Percentiles rank a stretch among this genome's conserved stretches.
Conservation (phyloP, 371 early-diverging fungal species). For the Blakeslea trispora region DNA sequence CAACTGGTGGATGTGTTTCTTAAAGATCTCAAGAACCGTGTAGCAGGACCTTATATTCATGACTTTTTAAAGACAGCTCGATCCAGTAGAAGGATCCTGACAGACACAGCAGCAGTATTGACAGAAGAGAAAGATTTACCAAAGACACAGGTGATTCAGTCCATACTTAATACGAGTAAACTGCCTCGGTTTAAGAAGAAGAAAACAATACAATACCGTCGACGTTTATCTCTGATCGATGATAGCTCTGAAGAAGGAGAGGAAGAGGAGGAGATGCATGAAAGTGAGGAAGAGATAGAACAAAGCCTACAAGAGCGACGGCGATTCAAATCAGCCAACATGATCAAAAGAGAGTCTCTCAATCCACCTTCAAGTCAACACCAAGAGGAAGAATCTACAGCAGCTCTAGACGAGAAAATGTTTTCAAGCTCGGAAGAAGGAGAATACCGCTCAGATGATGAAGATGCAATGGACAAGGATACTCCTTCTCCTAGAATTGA, state of each 20-base stretch:
- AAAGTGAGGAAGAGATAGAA: too few species aligned
- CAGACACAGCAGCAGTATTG: slow-evolving; percentile 4
- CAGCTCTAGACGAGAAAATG: background rate
- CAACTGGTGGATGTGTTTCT: slow-evolving; percentile 60
- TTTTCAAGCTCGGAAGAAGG: slow-evolving; percentile 30
- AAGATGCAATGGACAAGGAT: slow-evolving; percentile 16
- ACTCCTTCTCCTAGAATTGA: background rate
- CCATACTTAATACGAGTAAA: slow-evolving; percentile 21
- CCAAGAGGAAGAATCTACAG: slow-evolving; percentile 2
- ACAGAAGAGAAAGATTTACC: slow-evolving; percentile 2
- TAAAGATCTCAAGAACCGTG: slow-evolving; percentile 61
- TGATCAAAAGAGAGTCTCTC: background rate
- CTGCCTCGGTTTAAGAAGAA: slow-evolving; percentile 47
- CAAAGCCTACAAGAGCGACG: too few species aligned
- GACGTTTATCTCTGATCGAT: slow-evolving; percentile 2
- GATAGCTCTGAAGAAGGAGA: background rate
- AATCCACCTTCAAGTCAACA: background rate
- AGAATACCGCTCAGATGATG: slow-evolving; percentile 32
- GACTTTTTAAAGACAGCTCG: slow-evolving; percentile 51
- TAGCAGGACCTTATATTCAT: slow-evolving; percentile 57
- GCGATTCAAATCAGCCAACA: background rate
- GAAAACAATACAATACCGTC: background rate
- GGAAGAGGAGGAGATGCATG: background rate
- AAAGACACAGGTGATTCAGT: slow-evolving; percentile 17
- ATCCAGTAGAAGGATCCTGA: slow-evolving; percentile 18